A percentile compares a stretch with the other conserved stretches of the same genome.
Conservation (phyloP, 345 rosid genomes). For the Tarenaya hassleriana region DNA sequence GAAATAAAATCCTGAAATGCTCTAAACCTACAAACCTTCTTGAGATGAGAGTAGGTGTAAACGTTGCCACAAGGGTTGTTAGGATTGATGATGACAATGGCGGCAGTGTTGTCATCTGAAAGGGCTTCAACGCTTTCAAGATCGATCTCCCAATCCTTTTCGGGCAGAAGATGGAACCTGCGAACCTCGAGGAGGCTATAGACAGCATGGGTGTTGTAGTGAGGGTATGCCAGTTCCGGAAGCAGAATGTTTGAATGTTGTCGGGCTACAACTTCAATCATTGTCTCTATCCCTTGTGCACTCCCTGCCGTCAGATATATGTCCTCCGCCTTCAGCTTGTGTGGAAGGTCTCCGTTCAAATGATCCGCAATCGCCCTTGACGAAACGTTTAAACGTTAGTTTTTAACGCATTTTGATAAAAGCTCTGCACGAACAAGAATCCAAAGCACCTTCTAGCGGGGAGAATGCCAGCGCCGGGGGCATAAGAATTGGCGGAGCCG, state of each 20-base stretch:
- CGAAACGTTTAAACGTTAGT: neutral
- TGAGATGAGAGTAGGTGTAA: constrained; percentile 47
- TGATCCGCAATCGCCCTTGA: constrained; percentile 61
- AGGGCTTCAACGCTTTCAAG: constrained; percentile 47
- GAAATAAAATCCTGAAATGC: too few species aligned
- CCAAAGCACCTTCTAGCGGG: constrained; percentile 50
- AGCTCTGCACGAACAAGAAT: too few species aligned
- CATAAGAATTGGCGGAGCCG: constrained; percentile 42
- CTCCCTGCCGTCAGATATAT: constrained; percentile 49
- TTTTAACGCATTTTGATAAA: too few species aligned
- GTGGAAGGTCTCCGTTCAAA: constrained; percentile 48
- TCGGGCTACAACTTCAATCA: constrained; percentile 38
- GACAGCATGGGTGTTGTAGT: constrained; percentile 42
- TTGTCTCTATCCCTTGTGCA: constrained; percentile 50
- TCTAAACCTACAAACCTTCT: constrained; percentile 39
- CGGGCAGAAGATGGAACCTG: constrained; percentile 58
- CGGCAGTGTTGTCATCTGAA: constrained; percentile 57
- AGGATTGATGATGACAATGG: constrained; percentile 58
- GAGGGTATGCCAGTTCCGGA: constrained; percentile 62
- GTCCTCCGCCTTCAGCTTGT: constrained; percentile 49
- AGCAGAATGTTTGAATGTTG: constrained; percentile 64
- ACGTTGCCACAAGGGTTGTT: constrained; percentile 66
- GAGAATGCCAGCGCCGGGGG: constrained; percentile 38
- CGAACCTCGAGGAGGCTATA: constrained; percentile 44
- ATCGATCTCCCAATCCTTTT: constrained; percentile 64